A percentile compares a stretch with the other conserved stretches of the same genome.
Evolutionary conservation across 2,329 filamentous ascomycete genomes (phyloP).

Genomic region (Leptodontidium sp.): DNA sequence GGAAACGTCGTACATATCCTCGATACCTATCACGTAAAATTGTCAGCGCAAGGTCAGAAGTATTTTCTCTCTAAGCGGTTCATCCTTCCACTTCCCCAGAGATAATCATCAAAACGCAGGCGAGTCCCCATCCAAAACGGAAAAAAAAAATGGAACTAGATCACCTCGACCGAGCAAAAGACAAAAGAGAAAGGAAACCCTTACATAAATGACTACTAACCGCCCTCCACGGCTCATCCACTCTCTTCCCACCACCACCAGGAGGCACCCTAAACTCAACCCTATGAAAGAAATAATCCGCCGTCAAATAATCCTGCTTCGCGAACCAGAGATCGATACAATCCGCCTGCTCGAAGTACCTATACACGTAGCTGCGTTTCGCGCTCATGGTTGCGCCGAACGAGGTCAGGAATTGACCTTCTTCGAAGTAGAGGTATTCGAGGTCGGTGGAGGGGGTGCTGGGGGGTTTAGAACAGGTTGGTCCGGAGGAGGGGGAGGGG

Average conservation of each 20-base stretch:
- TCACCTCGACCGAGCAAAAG: not conserved
- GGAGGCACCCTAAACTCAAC: constrained; percentile 64
- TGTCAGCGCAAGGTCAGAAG: not conserved
- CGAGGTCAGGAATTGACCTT: constrained; percentile 69
- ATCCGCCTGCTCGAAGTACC: constrained; percentile 69
- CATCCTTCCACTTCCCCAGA: too few species aligned
- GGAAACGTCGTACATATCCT: constrained; percentile 74
- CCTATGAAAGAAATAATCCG: constrained; percentile 79
- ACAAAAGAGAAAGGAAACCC: constrained; percentile 2
- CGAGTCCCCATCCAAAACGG: too few species aligned
- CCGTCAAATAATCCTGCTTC: constrained; percentile 64
- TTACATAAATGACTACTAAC: constrained; percentile 72
- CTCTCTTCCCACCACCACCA: constrained; percentile 1
- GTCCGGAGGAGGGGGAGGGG: not conserved
- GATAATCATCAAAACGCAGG: too few species aligned
- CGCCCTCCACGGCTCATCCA: constrained; percentile 60
- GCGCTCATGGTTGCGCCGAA: constrained; percentile 44
- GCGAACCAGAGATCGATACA: constrained; percentile 77
- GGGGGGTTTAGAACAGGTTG: not conserved
- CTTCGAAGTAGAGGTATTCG: constrained; percentile 74
- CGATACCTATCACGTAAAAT: constrained; percentile 49
- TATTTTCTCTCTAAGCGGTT: too few species aligned
- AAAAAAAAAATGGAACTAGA: too few species aligned
- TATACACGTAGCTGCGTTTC: constrained; percentile 69
- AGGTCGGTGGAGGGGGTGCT: constrained; percentile 37